Evolutionary conservation across 1,139 yeast species (phyloP), one percentile per base, ranked within the genome.

Genomic region (Yamadazyma sp.): DNA sequence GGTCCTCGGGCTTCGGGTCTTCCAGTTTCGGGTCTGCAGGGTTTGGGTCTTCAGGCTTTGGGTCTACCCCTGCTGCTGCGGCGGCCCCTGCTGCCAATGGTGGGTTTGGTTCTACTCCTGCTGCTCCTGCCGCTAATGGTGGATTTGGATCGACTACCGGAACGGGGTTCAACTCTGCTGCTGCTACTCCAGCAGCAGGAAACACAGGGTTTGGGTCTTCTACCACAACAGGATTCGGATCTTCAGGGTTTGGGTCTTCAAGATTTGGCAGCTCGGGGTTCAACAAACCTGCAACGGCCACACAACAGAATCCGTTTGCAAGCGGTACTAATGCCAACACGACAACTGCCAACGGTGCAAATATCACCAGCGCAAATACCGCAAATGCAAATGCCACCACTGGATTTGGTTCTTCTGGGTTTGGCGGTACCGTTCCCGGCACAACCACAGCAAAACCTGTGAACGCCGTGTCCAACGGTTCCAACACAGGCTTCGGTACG

Each of bases 31-130:
- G 15, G 4, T 5, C 29, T 12, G 16, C 29, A 11, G 38, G 38
- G 1, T 38, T 33, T 24, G 34, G 16, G 24, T 12, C 18, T 22
- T 30, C 41, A 5, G 46, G 47, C 1, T 41, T 39, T 27, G 47
- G 47, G 7, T 24, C 41, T 24, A 24, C 26, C 4, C 26, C 26
- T 24, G 26, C 26, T 7, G 26, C 26, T 24, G 5, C 26, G 9
- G 23, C 23, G 9, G 8, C 23, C 9, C 8, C 8, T 7, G 9
- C 29, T 12, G 7, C 12, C 9, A 7, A 23, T 6, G 34, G 49
- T 3, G 43, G 40, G 18, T 42, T 41, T 39, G 45, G 45, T 9
- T 33, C 37, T 20, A 34, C 34, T 17, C 23, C 28, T n/a, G 24
- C 34, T 14, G 32, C 33, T 17, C 25, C 46, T 17, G 39, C 41